phyloP scores from a whole-genome alignment of 2,329 filamentous ascomycete genomes.

The Dothideomycetidae sp. region DNA sequence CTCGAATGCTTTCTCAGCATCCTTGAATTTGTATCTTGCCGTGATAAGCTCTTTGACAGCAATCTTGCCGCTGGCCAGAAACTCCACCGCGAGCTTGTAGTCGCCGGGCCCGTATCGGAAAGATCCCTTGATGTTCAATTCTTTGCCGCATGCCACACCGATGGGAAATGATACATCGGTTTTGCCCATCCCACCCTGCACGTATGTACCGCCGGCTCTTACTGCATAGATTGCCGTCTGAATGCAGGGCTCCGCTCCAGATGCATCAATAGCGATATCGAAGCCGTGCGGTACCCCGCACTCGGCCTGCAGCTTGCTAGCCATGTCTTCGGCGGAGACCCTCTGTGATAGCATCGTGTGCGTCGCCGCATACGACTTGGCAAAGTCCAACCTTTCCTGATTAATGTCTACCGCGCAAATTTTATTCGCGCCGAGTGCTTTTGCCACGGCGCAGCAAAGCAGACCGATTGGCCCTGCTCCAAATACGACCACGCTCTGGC shows the following conservation, averaged over 20 bases:
- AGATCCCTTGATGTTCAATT: slow-evolving; percentile 70
- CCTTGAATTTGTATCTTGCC: slow-evolving; percentile 56
- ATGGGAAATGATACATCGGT: slow-evolving; percentile 78
- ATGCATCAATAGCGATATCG: slow-evolving; percentile 69
- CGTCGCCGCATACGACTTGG: slow-evolving; percentile 32
- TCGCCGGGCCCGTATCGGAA: slow-evolving; percentile 38
- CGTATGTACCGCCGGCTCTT: slow-evolving; percentile 55
- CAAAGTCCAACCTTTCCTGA: slow-evolving; percentile 39
- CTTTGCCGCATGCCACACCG: slow-evolving; percentile 74
- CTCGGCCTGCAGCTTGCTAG: slow-evolving; percentile 13
- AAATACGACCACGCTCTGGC: slow-evolving; percentile 34
- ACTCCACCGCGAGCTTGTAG: slow-evolving; percentile 65
- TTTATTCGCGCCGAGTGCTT: slow-evolving; percentile 45
- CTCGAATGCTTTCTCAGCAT: slow-evolving; percentile 73
- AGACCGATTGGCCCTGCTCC: slow-evolving; percentile 49
- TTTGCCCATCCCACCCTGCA: slow-evolving; percentile 80
- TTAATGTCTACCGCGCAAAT: slow-evolving; percentile 48
- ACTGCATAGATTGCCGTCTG: slow-evolving; percentile 58
- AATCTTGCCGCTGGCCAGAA: slow-evolving; percentile 58
- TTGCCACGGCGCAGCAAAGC: slow-evolving; percentile 41
- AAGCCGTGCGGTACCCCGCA: slow-evolving; percentile 36
- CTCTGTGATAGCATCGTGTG: slow-evolving; percentile 17
- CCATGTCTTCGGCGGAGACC: slow-evolving; percentile 18
- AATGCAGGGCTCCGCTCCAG: slow-evolving; percentile 63
- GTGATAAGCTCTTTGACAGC: slow-evolving; percentile 63